phyloP scores from a whole-genome alignment of 495 filamentous ascomycete species.

The Talaromyces wortmannii region DNA sequence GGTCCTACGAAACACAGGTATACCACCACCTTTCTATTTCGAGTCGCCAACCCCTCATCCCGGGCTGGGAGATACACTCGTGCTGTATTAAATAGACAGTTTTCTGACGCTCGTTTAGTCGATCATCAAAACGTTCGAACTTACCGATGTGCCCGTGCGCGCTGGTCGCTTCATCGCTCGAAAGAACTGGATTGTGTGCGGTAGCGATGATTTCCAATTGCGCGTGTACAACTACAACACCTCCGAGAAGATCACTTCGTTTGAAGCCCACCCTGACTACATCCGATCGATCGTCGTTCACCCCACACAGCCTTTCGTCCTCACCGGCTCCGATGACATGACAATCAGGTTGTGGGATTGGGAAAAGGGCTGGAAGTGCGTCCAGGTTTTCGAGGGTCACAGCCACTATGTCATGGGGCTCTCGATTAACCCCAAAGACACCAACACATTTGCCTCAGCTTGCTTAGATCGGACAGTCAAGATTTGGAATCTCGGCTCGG shows the following conservation, averaged over 20 bases:
- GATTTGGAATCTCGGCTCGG: constrained; percentile 93
- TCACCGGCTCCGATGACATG: constrained; percentile 99
- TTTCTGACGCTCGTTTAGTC: constrained; percentile 34
- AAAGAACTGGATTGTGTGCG: constrained; percentile 99
- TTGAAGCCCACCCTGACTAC: constrained; percentile 98
- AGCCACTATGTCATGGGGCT: constrained; percentile 98
- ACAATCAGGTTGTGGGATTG: constrained; percentile 99
- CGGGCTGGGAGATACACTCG: not conserved
- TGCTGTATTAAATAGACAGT: not conserved
- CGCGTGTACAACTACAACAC: constrained; percentile 99
- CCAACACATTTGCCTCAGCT: constrained; percentile 94
- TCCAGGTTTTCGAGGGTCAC: constrained; percentile 97
- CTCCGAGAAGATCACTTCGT: constrained; percentile 95
- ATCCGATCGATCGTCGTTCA: constrained; percentile 98
- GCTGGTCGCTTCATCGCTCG: constrained; percentile 94
- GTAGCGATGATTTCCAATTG: constrained; percentile 96
- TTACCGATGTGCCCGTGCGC: constrained; percentile 96
- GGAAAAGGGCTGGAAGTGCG: constrained; percentile 97
- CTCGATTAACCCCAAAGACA: constrained; percentile 98
- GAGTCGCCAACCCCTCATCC: not conserved
- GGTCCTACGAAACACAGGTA: constrained; percentile 95
- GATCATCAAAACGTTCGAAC: constrained; percentile 98
- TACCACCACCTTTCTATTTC: not conserved
- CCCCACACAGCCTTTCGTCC: constrained; percentile 88
- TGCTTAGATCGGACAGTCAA: constrained; percentile 97